Conservation (phyloP, 2,329 filamentous ascomycete genomes). For the Magnaporthiopsis poae region DNA sequence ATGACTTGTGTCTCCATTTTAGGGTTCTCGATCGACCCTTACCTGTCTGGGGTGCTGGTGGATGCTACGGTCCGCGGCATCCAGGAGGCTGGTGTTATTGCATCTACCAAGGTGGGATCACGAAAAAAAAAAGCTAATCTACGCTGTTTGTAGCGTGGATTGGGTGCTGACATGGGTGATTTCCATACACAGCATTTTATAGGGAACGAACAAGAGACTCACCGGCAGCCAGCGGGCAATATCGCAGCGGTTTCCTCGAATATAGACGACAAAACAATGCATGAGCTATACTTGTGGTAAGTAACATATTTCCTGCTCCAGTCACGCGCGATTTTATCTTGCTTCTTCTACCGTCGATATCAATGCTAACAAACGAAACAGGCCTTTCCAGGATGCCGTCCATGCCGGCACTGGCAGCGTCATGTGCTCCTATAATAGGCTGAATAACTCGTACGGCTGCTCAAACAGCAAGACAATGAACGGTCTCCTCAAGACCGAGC, state of each 20-base stretch:
- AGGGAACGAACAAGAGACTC: slow-evolving; percentile 32
- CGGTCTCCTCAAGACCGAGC: slow-evolving; percentile 50
- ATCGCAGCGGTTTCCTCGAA: slow-evolving; percentile 33
- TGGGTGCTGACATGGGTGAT: slow-evolving; percentile 5
- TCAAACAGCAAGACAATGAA: slow-evolving; percentile 58
- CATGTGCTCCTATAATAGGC: slow-evolving; percentile 56
- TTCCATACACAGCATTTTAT: slow-evolving; percentile 56
- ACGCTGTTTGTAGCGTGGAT: neutral
- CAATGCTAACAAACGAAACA: slow-evolving; percentile 14
- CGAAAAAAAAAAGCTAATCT: too few relatives aligned
- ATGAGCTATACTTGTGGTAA: slow-evolving; percentile 42
- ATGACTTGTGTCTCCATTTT: slow-evolving; percentile 4
- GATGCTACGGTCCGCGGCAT: slow-evolving; percentile 55
- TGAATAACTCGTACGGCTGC: slow-evolving; percentile 61
- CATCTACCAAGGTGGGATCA: slow-evolving; percentile 40
- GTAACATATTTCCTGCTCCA: slow-evolving; percentile 1
- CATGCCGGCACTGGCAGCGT: slow-evolving; percentile 46
- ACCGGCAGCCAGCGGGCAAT: slow-evolving; percentile 48
- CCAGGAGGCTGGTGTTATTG: slow-evolving; percentile 64
- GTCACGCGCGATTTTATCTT: neutral
- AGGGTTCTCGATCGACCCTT: slow-evolving; percentile 45
- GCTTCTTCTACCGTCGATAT: neutral
- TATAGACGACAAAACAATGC: slow-evolving; percentile 34
- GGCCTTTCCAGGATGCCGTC: slow-evolving; percentile 47
- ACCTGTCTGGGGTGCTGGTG: slow-evolving; percentile 42